Evolutionary conservation across 1,139 yeast species (phyloP).

Genomic region (Meyerozyma guilliermondii): DNA sequence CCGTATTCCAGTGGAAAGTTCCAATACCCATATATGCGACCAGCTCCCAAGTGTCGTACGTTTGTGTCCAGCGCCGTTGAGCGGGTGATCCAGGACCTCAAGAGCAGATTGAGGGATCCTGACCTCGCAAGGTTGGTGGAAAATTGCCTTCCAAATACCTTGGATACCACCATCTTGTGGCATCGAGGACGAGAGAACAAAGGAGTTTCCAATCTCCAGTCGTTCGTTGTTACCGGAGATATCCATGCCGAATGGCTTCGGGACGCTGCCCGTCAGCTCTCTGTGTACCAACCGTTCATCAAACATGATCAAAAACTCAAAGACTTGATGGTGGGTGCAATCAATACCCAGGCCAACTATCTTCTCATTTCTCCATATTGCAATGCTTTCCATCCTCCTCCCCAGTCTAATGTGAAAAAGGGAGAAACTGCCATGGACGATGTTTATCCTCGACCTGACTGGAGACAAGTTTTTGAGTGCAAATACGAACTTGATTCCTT

Average conservation of each 20-base stretch:
- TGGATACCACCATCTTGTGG: slow-evolving; percentile 85
- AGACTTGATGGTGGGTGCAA: slow-evolving; percentile 67
- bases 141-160: slow-evolving; percentile 80
- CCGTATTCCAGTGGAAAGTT: slow-evolving; percentile 48
- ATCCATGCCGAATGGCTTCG: slow-evolving; percentile 88
- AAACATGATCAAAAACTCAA: slow-evolving; percentile 45
- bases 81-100: slow-evolving; percentile 50
- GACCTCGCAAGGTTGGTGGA: slow-evolving; percentile 76
- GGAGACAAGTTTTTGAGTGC: slow-evolving; percentile 77
- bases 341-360: slow-evolving; percentile 69
- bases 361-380: slow-evolving; percentile 69
- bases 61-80: slow-evolving; percentile 64
- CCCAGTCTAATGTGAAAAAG: slow-evolving; percentile 46
- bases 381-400: slow-evolving; percentile 89
- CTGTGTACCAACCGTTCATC: slow-evolving; percentile 66
- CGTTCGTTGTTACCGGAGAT: slow-evolving; percentile 84
- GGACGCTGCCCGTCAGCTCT: slow-evolving; percentile 79
- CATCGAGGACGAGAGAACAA: slow-evolving; percentile 25
- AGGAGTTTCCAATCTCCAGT: slow-evolving; percentile 17
- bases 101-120: slow-evolving; percentile 43
- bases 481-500: slow-evolving; percentile 85
- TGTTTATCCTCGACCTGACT: slow-evolving; percentile 67
- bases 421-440: slow-evolving; percentile 57
- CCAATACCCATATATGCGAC: slow-evolving; percentile 70
- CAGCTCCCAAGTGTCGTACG: slow-evolving; percentile 66